phyloP scores from a whole-genome alignment of 2,329 filamentous ascomycete genomes.

The Fusarium newnesense region DNA sequence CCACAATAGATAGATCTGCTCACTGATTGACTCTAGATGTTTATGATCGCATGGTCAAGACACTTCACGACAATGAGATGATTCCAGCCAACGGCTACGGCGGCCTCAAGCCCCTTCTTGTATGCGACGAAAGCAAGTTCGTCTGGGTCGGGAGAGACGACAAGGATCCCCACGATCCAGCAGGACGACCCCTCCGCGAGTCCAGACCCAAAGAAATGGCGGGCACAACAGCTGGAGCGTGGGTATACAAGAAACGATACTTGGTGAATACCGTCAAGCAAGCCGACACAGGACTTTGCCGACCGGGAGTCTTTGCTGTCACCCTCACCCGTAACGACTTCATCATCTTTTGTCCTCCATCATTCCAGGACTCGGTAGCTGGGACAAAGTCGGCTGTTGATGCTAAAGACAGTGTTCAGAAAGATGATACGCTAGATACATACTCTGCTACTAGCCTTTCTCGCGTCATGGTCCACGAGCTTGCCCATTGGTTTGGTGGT shows the following conservation, averaged over 20 bases:
- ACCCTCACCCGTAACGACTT: not conserved
- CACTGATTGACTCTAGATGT: not conserved
- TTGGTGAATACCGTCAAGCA: not conserved
- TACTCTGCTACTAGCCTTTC: not conserved
- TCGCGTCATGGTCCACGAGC: conserved; percentile 3
- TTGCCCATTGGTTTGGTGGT: not conserved
- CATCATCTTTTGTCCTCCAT: not conserved
- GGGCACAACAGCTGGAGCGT: not conserved
- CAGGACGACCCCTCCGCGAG: not conserved
- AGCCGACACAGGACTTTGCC: not conserved
- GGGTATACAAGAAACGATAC: not conserved
- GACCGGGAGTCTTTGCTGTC: not conserved
- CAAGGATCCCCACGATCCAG: not conserved
- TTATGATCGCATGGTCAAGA: not conserved
- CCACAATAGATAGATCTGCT: fast-evolving
- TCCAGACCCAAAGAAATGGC: not conserved
- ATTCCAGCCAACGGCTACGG: not conserved
- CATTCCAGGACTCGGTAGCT: not conserved
- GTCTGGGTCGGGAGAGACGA: not conserved
- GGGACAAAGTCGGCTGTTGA: not conserved
- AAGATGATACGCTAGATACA: not conserved
- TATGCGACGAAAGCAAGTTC: conserved; percentile 4
- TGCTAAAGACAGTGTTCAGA: not conserved
- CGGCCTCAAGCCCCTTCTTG: not conserved
- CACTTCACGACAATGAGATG: not conserved